Conservation (phyloP, 306 rosid species). For the Cicer bijugum region DNA sequence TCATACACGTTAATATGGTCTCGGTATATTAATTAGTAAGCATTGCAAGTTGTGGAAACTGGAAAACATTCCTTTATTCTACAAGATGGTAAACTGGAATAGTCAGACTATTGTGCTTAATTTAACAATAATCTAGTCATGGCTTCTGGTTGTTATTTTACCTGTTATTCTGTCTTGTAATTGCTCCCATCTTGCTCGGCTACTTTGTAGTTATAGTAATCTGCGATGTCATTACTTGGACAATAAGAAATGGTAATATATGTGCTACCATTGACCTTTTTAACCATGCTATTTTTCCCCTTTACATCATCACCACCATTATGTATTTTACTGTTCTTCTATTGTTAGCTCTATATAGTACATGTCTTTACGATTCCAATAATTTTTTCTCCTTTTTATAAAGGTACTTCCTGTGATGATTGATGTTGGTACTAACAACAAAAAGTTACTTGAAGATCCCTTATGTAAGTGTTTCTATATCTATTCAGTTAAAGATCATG, state of each 20-base stretch:
- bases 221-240: too few relatives aligned
- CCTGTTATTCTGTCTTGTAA: conserved; percentile 29
- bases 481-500: conserved; percentile 33
- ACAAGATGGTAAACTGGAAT: conserved; percentile 9
- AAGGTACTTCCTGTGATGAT: conserved; percentile 99
- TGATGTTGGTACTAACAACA: conserved; percentile 97
- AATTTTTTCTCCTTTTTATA: background rate
- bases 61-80: conserved; percentile 30
- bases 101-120: conserved; percentile 20
- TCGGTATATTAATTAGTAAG: conserved; percentile 17
- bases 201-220: conserved; percentile 4
- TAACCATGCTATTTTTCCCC: background rate
- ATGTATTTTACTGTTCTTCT: conserved; percentile 19
- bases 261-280: background rate
- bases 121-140: conserved; percentile 3
- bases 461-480: conserved; percentile 67
- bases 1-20: conserved; percentile 15
- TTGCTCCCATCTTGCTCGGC: conserved; percentile 23
- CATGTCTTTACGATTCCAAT: conserved; percentile 2
- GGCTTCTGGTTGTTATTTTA: conserved; percentile 19
- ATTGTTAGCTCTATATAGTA: background rate
- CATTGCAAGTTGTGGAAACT: conserved; percentile 1
- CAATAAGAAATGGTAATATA: background rate
- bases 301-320: background rate
- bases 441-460: conserved; percentile 77